Conservation (phyloP, 345 rosid species). For the Lenwebbia sp. region DNA sequence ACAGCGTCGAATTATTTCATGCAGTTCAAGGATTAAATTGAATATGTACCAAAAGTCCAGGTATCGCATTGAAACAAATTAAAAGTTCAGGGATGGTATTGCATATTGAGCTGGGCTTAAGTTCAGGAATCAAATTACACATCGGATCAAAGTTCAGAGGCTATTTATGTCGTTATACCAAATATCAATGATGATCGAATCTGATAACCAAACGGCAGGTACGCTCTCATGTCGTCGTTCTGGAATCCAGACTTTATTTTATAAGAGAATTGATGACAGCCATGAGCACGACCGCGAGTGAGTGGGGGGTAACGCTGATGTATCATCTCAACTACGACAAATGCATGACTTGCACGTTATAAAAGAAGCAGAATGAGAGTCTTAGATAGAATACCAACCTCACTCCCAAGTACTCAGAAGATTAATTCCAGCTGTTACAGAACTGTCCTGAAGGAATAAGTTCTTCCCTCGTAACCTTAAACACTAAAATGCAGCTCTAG, state of each 20-base stretch:
- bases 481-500: not conserved
- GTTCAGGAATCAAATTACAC: no score
- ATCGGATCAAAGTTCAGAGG: no score
- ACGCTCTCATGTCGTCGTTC: not conserved
- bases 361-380: not conserved
- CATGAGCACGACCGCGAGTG: not conserved
- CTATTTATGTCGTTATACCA: no score
- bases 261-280: not conserved
- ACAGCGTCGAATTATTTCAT: no score
- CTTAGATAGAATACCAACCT: not conserved
- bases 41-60: no score
- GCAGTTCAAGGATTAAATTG: no score
- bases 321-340: not conserved
- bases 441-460: not conserved
- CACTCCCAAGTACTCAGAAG: not conserved
- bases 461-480: not conserved
- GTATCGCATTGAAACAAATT: no score
- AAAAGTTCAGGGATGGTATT: no score
- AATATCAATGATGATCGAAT: not conserved
- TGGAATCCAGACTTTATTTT: not conserved
- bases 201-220: not conserved
- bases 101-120: no score
- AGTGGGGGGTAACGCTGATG: not conserved
- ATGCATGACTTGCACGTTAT: not conserved
- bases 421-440: not conserved